Conservation (phyloP, 2,329 filamentous ascomycete genomes). For the Metarhizium sp. region DNA sequence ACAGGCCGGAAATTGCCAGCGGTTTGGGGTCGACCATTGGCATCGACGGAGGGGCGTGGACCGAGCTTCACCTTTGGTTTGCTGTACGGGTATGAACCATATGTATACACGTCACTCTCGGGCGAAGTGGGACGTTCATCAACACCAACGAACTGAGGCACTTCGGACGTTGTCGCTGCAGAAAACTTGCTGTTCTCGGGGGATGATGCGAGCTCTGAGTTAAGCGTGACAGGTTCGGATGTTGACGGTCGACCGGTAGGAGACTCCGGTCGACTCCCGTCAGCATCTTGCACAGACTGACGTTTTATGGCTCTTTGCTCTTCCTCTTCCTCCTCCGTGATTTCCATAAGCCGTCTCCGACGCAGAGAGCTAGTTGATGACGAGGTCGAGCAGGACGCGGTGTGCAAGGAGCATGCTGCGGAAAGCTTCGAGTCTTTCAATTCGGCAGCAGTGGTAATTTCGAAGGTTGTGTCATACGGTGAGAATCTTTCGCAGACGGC, state of each 20-base stretch:
- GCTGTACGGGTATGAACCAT: slow-evolving; percentile 34
- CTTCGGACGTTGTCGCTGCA: slow-evolving; percentile 34
- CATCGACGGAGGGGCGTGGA: slow-evolving; percentile 68
- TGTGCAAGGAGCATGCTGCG: slow-evolving; percentile 80
- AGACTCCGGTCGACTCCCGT: slow-evolving; percentile 18
- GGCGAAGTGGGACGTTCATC: slow-evolving; percentile 35
- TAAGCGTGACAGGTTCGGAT: slow-evolving; percentile 34
- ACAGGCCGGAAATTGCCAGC: slow-evolving; percentile 59
- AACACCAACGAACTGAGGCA: slow-evolving; percentile 41
- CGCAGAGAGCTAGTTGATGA: slow-evolving; percentile 76
- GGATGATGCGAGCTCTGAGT: slow-evolving; percentile 40
- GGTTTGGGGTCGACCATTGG: slow-evolving; percentile 50
- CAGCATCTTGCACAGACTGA: slow-evolving; percentile 43
- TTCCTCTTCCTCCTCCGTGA: slow-evolving; percentile 87
- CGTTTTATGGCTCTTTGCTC: slow-evolving; percentile 49
- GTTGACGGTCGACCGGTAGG: slow-evolving; percentile 15
- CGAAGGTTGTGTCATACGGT: slow-evolving; percentile 78
- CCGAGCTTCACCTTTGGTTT: slow-evolving; percentile 85
- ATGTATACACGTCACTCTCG: slow-evolving; percentile 40
- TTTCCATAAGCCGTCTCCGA: slow-evolving; percentile 74
- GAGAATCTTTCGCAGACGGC: slow-evolving; percentile 63
- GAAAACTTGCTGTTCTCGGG: slow-evolving; percentile 42
- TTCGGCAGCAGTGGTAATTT: slow-evolving; percentile 64
- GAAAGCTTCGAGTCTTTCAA: slow-evolving; percentile 83
- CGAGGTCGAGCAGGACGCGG: slow-evolving; percentile 75